Percentiles rank a stretch among this genome's conserved stretches.
Conservation (phyloP, 2,329 filamentous ascomycete species). For the Triangularia verruculosa region DNA sequence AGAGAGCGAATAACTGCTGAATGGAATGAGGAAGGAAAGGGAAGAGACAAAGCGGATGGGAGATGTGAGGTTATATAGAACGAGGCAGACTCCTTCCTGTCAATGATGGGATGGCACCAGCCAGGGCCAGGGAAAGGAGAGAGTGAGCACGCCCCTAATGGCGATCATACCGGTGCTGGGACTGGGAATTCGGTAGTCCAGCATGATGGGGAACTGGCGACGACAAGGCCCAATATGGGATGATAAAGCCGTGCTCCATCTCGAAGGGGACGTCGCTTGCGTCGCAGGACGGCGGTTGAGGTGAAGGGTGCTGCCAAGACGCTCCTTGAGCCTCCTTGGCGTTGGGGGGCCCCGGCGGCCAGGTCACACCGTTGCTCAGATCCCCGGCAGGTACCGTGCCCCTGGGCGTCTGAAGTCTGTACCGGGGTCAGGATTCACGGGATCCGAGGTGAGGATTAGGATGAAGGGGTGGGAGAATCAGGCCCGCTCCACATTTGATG, state of each 20-base stretch:
- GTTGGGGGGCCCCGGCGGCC: conserved; percentile 10
- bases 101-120: conserved; percentile 17
- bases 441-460: conserved; percentile 20
- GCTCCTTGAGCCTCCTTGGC: conserved; percentile 21
- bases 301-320: conserved; percentile 6
- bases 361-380: conserved; percentile 4
- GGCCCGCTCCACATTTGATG: neutral
- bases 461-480: conserved; percentile 5
- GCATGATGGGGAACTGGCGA: conserved; percentile 18
- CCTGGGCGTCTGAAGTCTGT: conserved; percentile 13
- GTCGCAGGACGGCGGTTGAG: conserved; percentile 19
- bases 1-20: conserved; percentile 23
- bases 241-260: conserved; percentile 8
- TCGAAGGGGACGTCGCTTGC: conserved; percentile 20
- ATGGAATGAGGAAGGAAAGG: conserved; percentile 13
- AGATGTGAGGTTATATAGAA: conserved; percentile 26
- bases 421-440: conserved; percentile 9
- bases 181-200: conserved; percentile 11
- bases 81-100: neutral
- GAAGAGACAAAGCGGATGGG: conserved; percentile 5
- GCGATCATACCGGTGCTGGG: conserved; percentile 27
- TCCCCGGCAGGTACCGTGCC: conserved; percentile 13
- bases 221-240: conserved; percentile 12
- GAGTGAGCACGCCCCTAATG: conserved; percentile 25
- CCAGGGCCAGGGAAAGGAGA: conserved; percentile 16